phyloP scores from a whole-genome alignment of 148 eudicot genomes.

The Camellia sinensis region DNA sequence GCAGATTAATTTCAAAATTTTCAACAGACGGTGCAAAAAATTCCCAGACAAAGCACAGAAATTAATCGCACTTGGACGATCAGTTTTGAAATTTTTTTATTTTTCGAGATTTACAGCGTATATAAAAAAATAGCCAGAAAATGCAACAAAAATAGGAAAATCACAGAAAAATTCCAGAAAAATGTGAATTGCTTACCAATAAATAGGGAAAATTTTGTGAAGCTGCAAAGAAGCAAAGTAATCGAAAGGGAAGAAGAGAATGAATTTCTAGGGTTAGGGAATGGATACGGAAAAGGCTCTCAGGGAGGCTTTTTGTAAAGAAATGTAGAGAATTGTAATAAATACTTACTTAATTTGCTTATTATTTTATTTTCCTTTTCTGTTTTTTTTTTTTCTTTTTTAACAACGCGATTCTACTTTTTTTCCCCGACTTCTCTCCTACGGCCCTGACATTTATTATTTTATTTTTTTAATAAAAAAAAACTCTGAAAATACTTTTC shows the following conservation, averaged over 20 bases:
- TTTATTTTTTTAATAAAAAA: no score
- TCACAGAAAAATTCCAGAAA: background rate
- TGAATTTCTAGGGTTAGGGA: constrained; percentile 16
- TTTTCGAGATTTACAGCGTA: constrained; percentile 13
- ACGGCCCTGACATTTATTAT: background rate
- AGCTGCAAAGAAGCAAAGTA: constrained; percentile 9
- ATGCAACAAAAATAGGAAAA: constrained; percentile 1
- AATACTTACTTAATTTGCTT: background rate
- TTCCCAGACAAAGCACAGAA: background rate
- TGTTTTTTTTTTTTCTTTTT: background rate
- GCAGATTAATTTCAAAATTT: background rate
- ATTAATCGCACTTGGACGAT: background rate
- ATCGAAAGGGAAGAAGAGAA: background rate
- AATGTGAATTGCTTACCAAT: constrained; percentile 18
- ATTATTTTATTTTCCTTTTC: constrained; percentile 10
- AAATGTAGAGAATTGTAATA: constrained; percentile 19
- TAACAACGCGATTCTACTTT: constrained; percentile 9
- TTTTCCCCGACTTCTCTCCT: background rate
- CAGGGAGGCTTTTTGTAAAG: constrained; percentile 10
- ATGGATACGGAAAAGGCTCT: constrained; percentile 10
- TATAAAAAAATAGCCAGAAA: background rate
- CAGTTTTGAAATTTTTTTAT: background rate
- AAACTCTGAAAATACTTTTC: no score
- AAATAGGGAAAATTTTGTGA: constrained; percentile 23
- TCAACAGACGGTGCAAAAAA: constrained; percentile 16